Base-by-base conservation (phyloP, 2,329 filamentous ascomycete genomes). In the Ciborinia camelliae region DNA sequence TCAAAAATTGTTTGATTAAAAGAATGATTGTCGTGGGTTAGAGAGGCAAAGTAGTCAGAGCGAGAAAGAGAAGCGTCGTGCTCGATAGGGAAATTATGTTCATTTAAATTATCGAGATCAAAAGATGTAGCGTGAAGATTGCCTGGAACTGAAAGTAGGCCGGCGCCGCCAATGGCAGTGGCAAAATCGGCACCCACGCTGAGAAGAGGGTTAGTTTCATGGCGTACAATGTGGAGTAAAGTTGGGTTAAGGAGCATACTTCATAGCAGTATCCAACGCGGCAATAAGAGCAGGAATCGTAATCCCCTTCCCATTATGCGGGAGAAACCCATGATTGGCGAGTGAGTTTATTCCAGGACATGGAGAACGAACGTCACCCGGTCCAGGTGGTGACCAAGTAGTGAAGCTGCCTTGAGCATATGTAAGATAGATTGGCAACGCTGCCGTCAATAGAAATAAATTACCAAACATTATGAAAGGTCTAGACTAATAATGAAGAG, bases 61-160 rank as follows among this genome's bases (percentile, higher is more conserved):
- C 76, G 71, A 23, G 71, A 74, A 43, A 77, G 65, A 32, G 72
- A 74, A 9, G 71, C 75, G 63, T 77, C 76, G 68, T 78, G 76
- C 68, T 78, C 76, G 63, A 76, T 76, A 18, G 73, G 70, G 52
- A 74, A 74, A 66, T 76, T 74, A 67, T 77, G 73, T 53, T 70
- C 63, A 23, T 60, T 51, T 4, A 73, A 54, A 47, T 72, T 53
- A 20, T 68, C 50, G 12, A 74, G 67, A 37, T 72, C 60, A 62
- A 75, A 74, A 8, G 63, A 65, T 18, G 63, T 65, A 26, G 63
- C 60, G n/a, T 70, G 64, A 4, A 53, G 65, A 54, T 70, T 68
- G n/a, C 59, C 61, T 4, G 67, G 66, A n/a, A 65, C 62, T 6
- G 68, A 68, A 1, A 71, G 53, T 7, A 73, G 52, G 6, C 69